Percentiles rank a stretch among this genome's conserved stretches.
These are phyloP conservation scores for Smallanthus sonchifolius DNA, from an alignment of 129 eudicot genomes.

Conservation along the genomic window DNA sequence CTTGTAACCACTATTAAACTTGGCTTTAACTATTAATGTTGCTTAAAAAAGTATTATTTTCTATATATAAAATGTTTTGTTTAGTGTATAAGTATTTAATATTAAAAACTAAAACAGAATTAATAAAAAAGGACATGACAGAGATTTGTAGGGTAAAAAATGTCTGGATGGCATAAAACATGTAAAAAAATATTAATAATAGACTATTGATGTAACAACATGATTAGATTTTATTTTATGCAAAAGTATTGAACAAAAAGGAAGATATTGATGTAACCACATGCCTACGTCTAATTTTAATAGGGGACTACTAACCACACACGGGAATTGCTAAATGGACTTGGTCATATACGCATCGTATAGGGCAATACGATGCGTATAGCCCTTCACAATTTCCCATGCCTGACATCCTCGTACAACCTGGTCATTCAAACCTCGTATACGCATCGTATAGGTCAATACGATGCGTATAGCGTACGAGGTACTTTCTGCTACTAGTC, in stretches of 20 bases:
- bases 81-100: not conserved
- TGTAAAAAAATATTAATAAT: constrained; percentile 16
- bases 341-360: no score
- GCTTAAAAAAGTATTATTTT: not conserved
- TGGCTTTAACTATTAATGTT: not conserved
- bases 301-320: no score
- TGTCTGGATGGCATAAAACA: constrained; percentile 16
- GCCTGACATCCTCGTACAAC: no score
- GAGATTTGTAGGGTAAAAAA: constrained; percentile 14
- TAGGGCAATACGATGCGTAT: no score
- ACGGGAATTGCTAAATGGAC: no score
- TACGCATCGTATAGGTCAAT: no score
- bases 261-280: constrained; percentile 35
- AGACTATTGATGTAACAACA: constrained; percentile 29
- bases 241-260: constrained; percentile 23
- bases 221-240: constrained; percentile 29
- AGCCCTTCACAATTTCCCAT: no score
- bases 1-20: no score
- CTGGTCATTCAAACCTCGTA: no score
- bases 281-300: constrained; percentile 25
- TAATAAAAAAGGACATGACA: constrained; percentile 3
- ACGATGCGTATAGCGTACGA: no score
- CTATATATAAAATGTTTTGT: not conserved
- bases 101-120: not conserved
- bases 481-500: no score